These are phyloP conservation scores for Chaetomiaceae sp. DNA, from an alignment of 2,329 filamentous ascomycete genomes.

Conservation along the genomic window DNA sequence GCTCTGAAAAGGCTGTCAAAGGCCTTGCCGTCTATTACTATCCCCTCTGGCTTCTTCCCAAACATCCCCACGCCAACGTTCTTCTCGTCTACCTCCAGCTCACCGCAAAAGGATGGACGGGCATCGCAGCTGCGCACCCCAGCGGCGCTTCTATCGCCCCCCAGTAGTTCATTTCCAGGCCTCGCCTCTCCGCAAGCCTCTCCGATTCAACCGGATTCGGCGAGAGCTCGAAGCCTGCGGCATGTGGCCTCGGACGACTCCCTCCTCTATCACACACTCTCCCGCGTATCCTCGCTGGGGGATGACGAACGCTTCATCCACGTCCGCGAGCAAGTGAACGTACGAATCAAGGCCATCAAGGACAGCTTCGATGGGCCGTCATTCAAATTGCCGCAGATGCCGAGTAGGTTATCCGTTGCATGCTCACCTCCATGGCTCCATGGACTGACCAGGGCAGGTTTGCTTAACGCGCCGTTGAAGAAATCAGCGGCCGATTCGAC, in stretches of 20 bases:
- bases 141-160: slow-evolving; percentile 3
- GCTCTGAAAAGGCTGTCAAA: slow-evolving; percentile 54
- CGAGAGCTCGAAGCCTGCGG: slow-evolving; percentile 40
- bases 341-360: slow-evolving; percentile 81
- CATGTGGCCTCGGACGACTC: slow-evolving; percentile 73
- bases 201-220: slow-evolving; percentile 23
- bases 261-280: slow-evolving; percentile 69
- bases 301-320: slow-evolving; percentile 78
- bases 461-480: slow-evolving; percentile 31
- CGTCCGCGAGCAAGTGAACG: slow-evolving; percentile 81
- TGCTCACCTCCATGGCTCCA: background rate
- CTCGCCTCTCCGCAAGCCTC: background rate
- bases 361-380: slow-evolving; percentile 80
- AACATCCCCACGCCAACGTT: slow-evolving; percentile 36
- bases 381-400: slow-evolving; percentile 64
- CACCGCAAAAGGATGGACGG: slow-evolving; percentile 28
- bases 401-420: slow-evolving; percentile 32
- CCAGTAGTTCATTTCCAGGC: background rate
- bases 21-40: slow-evolving; percentile 52
- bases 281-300: slow-evolving; percentile 75
- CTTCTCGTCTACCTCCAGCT: slow-evolving; percentile 35
- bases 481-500: slow-evolving; percentile 21
- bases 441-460: slow-evolving; percentile 20
- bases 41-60: slow-evolving; percentile 39
- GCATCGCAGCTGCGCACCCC: slow-evolving; percentile 14